Percentiles rank a stretch among this genome's conserved stretches.
phyloP scores from a whole-genome alignment of 2,329 filamentous ascomycete species.

The Mycosphaerella arachidis region DNA sequence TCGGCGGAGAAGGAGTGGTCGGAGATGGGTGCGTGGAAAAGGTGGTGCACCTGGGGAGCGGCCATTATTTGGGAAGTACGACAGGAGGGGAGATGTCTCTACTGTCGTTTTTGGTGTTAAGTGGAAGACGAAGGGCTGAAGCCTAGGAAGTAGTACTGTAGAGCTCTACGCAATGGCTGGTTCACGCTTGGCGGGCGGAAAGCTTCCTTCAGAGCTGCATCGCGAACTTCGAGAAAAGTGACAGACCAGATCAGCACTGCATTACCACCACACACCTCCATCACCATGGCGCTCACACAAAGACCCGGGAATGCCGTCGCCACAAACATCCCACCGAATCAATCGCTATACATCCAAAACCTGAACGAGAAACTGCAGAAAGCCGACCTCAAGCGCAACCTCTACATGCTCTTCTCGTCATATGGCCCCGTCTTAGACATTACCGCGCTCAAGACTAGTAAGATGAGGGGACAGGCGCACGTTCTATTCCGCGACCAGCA shows the following conservation, averaged over 20 bases:
- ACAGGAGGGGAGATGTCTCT: constrained; percentile 87
- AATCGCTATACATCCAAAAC: constrained; percentile 82
- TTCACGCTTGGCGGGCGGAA: neutral
- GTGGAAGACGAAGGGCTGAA: constrained; percentile 1
- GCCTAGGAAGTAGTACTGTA: constrained; percentile 3
- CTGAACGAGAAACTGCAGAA: constrained; percentile 89
- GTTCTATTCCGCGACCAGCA: constrained; percentile 85
- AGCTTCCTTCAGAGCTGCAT: neutral
- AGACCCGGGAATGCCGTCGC: constrained; percentile 10
- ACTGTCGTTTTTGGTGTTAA: constrained; percentile 59
- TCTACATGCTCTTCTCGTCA: constrained; percentile 92
- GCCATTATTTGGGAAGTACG: constrained; percentile 57
- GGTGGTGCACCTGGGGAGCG: constrained; percentile 84
- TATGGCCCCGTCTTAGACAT: constrained; percentile 91
- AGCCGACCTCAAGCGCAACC: constrained; percentile 73
- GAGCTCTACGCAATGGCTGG: neutral
- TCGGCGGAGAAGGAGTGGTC: constrained; percentile 98
- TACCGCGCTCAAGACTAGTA: constrained; percentile 78
- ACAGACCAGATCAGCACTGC: neutral
- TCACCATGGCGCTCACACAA: constrained; percentile 2
- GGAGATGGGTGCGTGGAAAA: constrained; percentile 93
- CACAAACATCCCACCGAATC: constrained; percentile 13
- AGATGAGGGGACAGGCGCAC: constrained; percentile 96
- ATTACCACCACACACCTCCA: neutral
- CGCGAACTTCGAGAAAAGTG: neutral